phyloP scores from a whole-genome alignment of 441 rosid genomes.

The Mallotus japonicus region DNA sequence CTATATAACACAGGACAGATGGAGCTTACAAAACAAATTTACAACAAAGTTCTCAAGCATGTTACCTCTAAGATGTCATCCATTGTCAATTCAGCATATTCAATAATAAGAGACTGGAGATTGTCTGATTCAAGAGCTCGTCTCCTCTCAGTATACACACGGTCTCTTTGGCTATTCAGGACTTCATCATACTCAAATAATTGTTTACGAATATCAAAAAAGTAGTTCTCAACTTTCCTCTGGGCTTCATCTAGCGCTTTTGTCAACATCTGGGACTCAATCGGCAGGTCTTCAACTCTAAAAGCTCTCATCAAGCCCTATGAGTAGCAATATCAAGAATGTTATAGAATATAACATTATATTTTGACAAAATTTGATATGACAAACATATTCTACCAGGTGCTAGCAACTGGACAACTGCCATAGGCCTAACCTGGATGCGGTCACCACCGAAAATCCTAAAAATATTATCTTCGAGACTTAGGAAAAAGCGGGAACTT shows the following conservation, averaged over 20 bases:
- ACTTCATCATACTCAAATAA: slow-evolving; percentile 95
- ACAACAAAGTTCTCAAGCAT: slow-evolving; percentile 18
- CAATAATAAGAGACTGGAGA: slow-evolving; percentile 83
- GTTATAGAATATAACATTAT: background rate
- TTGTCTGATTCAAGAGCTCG: slow-evolving; percentile 85
- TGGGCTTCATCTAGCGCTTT: slow-evolving; percentile 97
- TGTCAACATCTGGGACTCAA: slow-evolving; percentile 95
- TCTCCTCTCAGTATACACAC: slow-evolving; percentile 93
- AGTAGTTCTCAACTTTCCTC: slow-evolving; percentile 95
- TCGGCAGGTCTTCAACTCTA: slow-evolving; percentile 93
- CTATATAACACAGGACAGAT: background rate
- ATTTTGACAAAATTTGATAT: background rate
- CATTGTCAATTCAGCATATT: slow-evolving; percentile 97
- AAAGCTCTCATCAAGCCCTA: slow-evolving; percentile 98
- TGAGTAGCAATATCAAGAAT: slow-evolving; percentile 28
- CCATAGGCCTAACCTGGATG: slow-evolving; percentile 62
- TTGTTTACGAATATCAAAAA: slow-evolving; percentile 92
- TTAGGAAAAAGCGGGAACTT: slow-evolving; percentile 91
- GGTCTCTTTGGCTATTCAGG: slow-evolving; percentile 95
- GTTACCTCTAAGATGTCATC: slow-evolving; percentile 92
- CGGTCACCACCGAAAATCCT: slow-evolving; percentile 93
- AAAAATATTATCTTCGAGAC: slow-evolving; percentile 97
- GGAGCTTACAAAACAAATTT: background rate
- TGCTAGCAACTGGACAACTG: slow-evolving; percentile 18
- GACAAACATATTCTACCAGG: slow-evolving; percentile 4